phyloP scores from a whole-genome alignment of 495 filamentous ascomycete species.

The Hypomontagnella monticulosa region DNA sequence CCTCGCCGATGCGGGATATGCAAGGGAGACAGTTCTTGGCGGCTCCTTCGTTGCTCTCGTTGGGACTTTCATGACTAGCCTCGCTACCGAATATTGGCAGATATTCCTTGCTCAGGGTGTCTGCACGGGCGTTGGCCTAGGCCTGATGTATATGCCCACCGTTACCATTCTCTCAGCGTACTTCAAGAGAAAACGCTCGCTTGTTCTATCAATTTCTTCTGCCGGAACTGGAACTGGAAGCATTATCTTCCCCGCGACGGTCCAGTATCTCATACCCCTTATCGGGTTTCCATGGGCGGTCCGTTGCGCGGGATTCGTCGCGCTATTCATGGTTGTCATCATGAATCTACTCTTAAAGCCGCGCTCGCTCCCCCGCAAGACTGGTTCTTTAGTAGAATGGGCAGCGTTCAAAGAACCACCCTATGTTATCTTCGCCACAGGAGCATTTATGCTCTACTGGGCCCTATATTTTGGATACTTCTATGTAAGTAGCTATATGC shows the following conservation, averaged over 20 bases:
- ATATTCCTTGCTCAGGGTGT: conserved; percentile 57
- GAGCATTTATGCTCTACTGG: conserved; percentile 54
- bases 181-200: conserved; percentile 49
- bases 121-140: conserved; percentile 53
- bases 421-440: conserved; percentile 51
- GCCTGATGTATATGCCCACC: conserved; percentile 57
- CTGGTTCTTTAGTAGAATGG: conserved; percentile 55
- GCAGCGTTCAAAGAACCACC: conserved; percentile 53
- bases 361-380: conserved; percentile 42
- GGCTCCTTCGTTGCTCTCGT: conserved; percentile 51
- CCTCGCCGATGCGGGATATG: conserved; percentile 55
- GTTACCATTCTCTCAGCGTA: conserved; percentile 54
- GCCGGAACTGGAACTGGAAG: conserved; percentile 56
- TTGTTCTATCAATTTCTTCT: conserved; percentile 50
- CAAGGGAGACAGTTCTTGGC: conserved; percentile 46
- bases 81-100: conserved; percentile 54
- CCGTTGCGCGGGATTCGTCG: conserved; percentile 52
- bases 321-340: conserved; percentile 45
- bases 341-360: conserved; percentile 49
- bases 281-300: conserved; percentile 59
- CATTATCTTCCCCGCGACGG: conserved; percentile 52
- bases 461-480: conserved; percentile 58
- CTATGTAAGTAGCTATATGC: conserved; percentile 50
- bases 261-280: conserved; percentile 54
- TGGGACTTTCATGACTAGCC: conserved; percentile 56